Conservation (phyloP, 2,329 filamentous ascomycete genomes). For the Aspergillus clavatus region DNA sequence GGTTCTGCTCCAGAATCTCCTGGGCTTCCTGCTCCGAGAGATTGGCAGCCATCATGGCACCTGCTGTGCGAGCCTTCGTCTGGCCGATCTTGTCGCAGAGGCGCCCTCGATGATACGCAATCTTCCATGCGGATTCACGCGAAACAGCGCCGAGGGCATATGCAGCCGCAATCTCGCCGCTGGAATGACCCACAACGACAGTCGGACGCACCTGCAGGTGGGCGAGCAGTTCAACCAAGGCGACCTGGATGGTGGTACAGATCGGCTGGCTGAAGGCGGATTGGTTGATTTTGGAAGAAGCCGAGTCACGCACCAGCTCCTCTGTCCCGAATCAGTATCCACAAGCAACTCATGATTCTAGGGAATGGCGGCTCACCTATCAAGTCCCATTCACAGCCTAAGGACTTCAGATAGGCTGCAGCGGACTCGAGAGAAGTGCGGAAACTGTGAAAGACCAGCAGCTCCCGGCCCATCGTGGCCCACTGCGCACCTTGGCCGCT, state of each 20-base stretch:
- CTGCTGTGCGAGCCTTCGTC: no score
- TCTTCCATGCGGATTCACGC: background rate
- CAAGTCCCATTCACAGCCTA: no score
- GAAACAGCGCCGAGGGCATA: conserved; percentile 18
- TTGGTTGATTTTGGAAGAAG: conserved; percentile 8
- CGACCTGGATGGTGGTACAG: conserved; percentile 29
- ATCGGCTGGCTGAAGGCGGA: conserved; percentile 23
- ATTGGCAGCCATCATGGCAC: conserved; percentile 10
- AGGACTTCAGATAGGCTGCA: no score
- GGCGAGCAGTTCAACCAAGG: conserved; percentile 22
- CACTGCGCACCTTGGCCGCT: conserved; percentile 37
- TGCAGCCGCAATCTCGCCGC: conserved; percentile 31
- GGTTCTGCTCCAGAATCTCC: conserved; percentile 14
- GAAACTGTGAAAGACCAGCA: conserved; percentile 18
- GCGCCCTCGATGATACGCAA: conserved; percentile 1
- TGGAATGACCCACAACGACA: conserved; percentile 25
- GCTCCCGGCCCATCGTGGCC: conserved; percentile 24
- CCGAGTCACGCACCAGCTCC: background rate
- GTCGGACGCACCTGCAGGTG: conserved; percentile 14
- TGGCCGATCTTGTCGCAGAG: background rate
- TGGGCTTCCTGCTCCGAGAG: conserved; percentile 6
- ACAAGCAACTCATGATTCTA: no score
- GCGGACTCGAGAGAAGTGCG: no score
- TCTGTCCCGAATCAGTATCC: no score
- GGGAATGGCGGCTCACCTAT: no score